Conservation (phyloP, 2,329 filamentous ascomycete species). For the Monilinia aucupariae region DNA sequence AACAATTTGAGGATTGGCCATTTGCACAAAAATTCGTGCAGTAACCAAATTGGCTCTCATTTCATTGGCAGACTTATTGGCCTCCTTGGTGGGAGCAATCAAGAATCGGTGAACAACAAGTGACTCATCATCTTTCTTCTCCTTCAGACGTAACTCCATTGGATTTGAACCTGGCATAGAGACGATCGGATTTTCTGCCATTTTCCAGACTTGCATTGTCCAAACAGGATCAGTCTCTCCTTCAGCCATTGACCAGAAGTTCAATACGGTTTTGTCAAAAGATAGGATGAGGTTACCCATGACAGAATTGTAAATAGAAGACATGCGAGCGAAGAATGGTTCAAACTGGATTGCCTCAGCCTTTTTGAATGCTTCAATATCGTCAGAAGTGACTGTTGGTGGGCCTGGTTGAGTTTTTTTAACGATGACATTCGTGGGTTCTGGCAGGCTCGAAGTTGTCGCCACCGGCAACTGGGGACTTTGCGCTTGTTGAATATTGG, state of each 20-base stretch:
- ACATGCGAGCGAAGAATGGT: conserved; percentile 21
- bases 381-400: not conserved
- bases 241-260: conserved; percentile 25
- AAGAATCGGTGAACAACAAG: conserved; percentile 27
- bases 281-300: conserved; percentile 32
- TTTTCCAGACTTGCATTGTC: conserved; percentile 21
- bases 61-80: conserved; percentile 23
- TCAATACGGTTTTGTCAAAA: conserved; percentile 23
- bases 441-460: not conserved
- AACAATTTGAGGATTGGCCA: conserved; percentile 15
- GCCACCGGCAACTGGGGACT: not conserved
- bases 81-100: conserved; percentile 20
- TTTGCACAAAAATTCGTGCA: conserved; percentile 23
- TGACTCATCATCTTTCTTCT: conserved; percentile 15
- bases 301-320: conserved; percentile 23
- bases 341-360: conserved; percentile 22
- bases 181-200: conserved; percentile 28
- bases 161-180: conserved; percentile 30
- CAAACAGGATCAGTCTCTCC: conserved; percentile 19
- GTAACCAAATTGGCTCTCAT: conserved; percentile 32
- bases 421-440: not conserved
- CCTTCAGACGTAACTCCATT: conserved; percentile 32
- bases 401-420: not conserved
- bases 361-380: conserved; percentile 9
- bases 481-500: not conserved